A percentile compares a stretch with the other conserved stretches of the same genome.
phyloP scores from a whole-genome alignment of 2,329 filamentous ascomycete genomes.

The Neoascochyta sp. region DNA sequence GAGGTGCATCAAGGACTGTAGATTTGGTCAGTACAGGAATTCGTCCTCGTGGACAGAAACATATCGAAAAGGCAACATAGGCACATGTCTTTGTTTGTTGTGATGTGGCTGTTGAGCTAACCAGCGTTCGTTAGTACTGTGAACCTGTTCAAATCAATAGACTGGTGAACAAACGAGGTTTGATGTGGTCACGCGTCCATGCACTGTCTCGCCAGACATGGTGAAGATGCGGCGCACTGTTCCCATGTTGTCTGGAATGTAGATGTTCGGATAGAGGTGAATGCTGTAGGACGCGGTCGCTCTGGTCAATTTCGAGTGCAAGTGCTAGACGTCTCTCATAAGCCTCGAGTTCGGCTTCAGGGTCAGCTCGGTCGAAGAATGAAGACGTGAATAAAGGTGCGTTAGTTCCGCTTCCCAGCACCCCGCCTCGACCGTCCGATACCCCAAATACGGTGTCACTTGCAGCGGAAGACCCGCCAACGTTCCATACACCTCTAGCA shows the following conservation, averaged over 20 bases:
- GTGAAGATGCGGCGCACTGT: constrained; percentile 6
- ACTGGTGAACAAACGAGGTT: constrained; percentile 29
- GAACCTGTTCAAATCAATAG: too few species aligned
- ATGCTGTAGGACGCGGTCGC: constrained; percentile 58
- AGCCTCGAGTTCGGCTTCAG: constrained; percentile 61
- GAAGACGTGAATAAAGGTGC: constrained; percentile 61
- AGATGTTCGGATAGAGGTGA: constrained; percentile 9
- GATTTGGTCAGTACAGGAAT: constrained; percentile 29
- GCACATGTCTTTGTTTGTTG: constrained; percentile 48
- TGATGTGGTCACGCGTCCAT: constrained; percentile 38
- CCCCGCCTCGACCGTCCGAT: constrained; percentile 60
- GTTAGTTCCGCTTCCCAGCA: constrained; percentile 67
- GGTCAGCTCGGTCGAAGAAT: constrained; percentile 51
- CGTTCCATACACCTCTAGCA: constrained; percentile 69
- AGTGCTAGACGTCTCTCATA: constrained; percentile 73
- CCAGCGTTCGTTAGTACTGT: too few species aligned
- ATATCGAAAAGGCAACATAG: constrained; percentile 73
- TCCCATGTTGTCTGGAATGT: constrained; percentile 4
- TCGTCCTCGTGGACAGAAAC: constrained; percentile 22
- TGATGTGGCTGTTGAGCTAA: constrained; percentile 24
- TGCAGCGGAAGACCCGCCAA: constrained; percentile 65
- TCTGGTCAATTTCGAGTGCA: constrained; percentile 74
- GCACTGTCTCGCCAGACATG: constrained; percentile 42
- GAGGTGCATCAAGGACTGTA: constrained; percentile 81
- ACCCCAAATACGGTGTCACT: constrained; percentile 49